Evolutionary conservation across 108 stramenopile genomes (phyloP).

Genomic region (Nitzschia sp.): DNA sequence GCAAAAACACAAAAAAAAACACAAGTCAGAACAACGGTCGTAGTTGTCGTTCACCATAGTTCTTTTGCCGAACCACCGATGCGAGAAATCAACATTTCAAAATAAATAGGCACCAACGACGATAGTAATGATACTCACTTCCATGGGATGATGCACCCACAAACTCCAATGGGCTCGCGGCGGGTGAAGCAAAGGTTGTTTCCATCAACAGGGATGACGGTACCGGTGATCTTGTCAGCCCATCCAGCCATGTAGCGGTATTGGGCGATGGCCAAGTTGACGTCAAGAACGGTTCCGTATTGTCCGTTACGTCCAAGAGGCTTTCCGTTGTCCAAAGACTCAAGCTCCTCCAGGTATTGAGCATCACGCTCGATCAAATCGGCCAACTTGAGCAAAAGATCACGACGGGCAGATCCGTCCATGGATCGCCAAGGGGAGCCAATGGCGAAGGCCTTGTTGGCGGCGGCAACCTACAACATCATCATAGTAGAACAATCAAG

Average conservation of each 20-base stretch:
- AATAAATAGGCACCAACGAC: too few relatives aligned
- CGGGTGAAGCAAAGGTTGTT: conserved; percentile 22
- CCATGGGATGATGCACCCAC: conserved; percentile 80
- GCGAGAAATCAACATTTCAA: too few relatives aligned
- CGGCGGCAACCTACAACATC: conserved; percentile 7
- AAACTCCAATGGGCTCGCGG: conserved; percentile 59
- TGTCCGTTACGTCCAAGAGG: conserved; percentile 20
- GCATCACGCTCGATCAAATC: conserved; percentile 36
- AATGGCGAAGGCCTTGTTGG: conserved; percentile 36
- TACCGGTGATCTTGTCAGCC: conserved; percentile 51
- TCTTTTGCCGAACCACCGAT: too few relatives aligned
- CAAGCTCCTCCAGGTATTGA: conserved; percentile 31
- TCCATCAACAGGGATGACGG: conserved; percentile 43
- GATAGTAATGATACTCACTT: conserved; percentile 31
- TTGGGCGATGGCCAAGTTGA: conserved; percentile 42
- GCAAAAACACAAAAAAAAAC: not conserved
- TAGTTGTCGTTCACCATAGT: too few relatives aligned
- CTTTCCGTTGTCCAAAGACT: conserved; percentile 33
- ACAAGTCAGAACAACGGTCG: too few relatives aligned
- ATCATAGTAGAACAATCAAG: not conserved
- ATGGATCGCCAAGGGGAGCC: conserved; percentile 42
- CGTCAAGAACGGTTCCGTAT: conserved; percentile 36
- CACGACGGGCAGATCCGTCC: conserved; percentile 30
- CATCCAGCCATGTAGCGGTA: conserved; percentile 59
- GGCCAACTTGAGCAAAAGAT: conserved; percentile 36